Conservation (phyloP, 129 eudicot species). For the Scalesia atractyloides region DNA sequence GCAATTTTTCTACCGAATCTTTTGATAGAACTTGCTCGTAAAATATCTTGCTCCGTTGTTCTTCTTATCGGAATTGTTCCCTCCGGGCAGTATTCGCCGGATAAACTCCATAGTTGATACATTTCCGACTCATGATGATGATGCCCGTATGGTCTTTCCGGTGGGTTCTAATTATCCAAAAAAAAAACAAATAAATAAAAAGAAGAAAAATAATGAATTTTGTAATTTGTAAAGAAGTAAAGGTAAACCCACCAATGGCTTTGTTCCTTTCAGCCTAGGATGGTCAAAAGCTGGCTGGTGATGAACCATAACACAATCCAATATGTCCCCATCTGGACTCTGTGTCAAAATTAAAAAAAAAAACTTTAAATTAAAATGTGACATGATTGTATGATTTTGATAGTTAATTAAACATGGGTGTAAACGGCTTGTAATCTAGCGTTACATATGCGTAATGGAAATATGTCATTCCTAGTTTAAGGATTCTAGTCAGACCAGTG, state of each 20-base stretch:
- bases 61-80: constrained; percentile 88
- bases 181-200: background rate
- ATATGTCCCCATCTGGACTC: constrained; percentile 95
- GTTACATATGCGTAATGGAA: no score
- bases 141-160: constrained; percentile 72
- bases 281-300: constrained; percentile 98
- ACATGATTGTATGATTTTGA: background rate
- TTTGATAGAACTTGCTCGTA: constrained; percentile 61
- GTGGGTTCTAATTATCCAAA: constrained; percentile 56
- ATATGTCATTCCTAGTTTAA: no score
- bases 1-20: constrained; percentile 69
- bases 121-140: constrained; percentile 41
- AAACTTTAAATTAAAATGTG: background rate
- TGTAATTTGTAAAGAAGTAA: background rate
- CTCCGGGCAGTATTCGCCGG: constrained; percentile 78
- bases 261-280: constrained; percentile 75
- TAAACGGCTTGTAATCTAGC: no score
- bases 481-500: no score
- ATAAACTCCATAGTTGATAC: constrained; percentile 71
- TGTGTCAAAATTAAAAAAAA: constrained; percentile 24
- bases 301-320: constrained; percentile 81
- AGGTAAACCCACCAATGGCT: constrained; percentile 64
- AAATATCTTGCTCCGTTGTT: constrained; percentile 72
- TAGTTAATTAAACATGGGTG: background rate
- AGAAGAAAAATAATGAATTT: constrained; percentile 2